Base-by-base conservation (phyloP, 371 early-diverging fungal species). In the Mucor circinelloides region DNA sequence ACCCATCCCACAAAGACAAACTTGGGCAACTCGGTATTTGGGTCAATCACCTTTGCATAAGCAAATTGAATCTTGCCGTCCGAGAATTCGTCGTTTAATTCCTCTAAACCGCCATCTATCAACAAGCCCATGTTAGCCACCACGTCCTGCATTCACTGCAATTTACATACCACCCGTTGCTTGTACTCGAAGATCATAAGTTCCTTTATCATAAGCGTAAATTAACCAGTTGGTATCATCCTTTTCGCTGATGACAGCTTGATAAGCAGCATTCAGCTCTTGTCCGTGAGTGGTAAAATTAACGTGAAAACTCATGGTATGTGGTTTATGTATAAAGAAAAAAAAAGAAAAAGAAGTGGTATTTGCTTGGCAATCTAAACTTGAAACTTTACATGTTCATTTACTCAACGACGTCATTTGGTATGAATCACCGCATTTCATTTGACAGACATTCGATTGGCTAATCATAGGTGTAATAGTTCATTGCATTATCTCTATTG, bases 1-100 rank as follows among this genome's bases (percentile, higher is more conserved):
- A 93, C 93, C 96, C 96, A 97, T n/a, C 89, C 92, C 68, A 97
- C 90, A 69, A 97, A 88, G 50, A 96, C 94, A 75, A 90, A 91
- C 78, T 97, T 97, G 59, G 92, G 88, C 30, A 97, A 84, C 38
- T 87, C 87, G 1, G 95, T 92, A 64, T 94, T 93, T 12, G 94
- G 95, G 76, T 97, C 97, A 46, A 81, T 82, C 30, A 96, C 93
- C 31, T 92, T 85, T 8, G 83, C 90, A 79, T 91, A 94, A 12
- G 95, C 97, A 77, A 91, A 97, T 77, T 93, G 95, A 57, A 96
- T 90, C 75, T 95, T 94, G 58, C 92, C 88, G 63, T 92, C 94
- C 60, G 88, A 86, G 78, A 96, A 96, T 73, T 95, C 96, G 1
- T 97, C 97, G n/a, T 75, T 73, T 10, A 97, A 85, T 59, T 94